Evolutionary conservation across 2,329 filamentous ascomycete species (phyloP).

Genomic region (Sporothrix euskadiensis): DNA sequence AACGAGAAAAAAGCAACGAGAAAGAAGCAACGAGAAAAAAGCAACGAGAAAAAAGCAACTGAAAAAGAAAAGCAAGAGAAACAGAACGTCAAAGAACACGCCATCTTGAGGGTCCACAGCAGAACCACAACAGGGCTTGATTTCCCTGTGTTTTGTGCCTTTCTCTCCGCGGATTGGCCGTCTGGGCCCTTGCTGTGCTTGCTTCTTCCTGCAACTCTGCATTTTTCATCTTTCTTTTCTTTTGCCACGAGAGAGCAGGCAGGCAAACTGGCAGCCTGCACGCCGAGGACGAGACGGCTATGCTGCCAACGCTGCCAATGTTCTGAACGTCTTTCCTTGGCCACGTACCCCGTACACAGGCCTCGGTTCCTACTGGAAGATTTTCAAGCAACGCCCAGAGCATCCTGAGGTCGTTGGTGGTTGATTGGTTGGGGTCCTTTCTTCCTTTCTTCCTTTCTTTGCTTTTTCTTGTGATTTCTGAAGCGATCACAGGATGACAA

Average conservation of each 20-base stretch:
- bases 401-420: background rate
- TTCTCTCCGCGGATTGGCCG: background rate
- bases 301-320: background rate
- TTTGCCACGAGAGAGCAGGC: background rate
- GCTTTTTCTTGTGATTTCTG: background rate
- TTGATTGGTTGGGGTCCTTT: background rate
- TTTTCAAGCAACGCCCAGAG: background rate
- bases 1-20: background rate
- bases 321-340: background rate
- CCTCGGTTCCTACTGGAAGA: background rate
- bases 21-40: background rate
- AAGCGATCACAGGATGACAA: background rate
- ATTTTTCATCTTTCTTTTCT: background rate
- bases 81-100: background rate
- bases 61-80: background rate
- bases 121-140: background rate
- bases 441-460: background rate
- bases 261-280: too few relatives aligned
- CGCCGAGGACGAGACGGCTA: background rate
- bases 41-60: background rate
- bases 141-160: background rate
- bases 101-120: constrained; percentile 10
- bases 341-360: background rate
- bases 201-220: background rate
- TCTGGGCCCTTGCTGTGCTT: background rate